Conservation (phyloP, 1,284 basidiomycete genomes). For the Cryptococcus neoformans region DNA sequence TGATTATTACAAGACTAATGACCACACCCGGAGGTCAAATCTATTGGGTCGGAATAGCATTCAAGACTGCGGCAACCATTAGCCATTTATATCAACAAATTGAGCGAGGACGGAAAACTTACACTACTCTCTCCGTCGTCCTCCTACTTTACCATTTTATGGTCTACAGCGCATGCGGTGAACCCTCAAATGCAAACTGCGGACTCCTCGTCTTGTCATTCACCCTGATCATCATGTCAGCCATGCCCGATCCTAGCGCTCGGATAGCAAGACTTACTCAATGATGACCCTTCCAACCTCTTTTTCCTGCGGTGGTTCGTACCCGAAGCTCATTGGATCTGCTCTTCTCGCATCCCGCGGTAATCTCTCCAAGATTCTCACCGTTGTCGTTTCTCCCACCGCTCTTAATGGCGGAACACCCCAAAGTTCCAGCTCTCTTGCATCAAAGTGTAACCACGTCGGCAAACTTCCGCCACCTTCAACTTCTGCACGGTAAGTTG, state of each 20-base stretch:
- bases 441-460: conserved; percentile 45
- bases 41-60: too few relatives aligned
- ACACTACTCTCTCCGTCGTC: neutral
- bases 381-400: conserved; percentile 26
- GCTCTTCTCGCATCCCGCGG: conserved; percentile 34
- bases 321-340: conserved; percentile 39
- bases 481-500: conserved; percentile 42
- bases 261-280: conserved; percentile 28
- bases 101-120: too few relatives aligned
- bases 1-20: too few relatives aligned
- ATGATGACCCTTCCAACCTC: conserved; percentile 40
- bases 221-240: conserved; percentile 21
- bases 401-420: conserved; percentile 36
- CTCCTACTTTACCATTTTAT: neutral
- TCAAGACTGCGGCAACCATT: too few relatives aligned
- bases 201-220: conserved; percentile 34
- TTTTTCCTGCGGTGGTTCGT: conserved; percentile 36
- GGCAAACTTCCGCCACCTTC: conserved; percentile 34
- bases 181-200: conserved; percentile 33
- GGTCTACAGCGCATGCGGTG: conserved; percentile 30
- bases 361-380: conserved; percentile 40
- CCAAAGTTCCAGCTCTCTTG: conserved; percentile 45
- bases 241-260: neutral
- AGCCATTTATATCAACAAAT: too few relatives aligned
- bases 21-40: too few relatives aligned